Base-by-base conservation (phyloP, 2,329 filamentous ascomycete genomes). In the Cladosporium velox region DNA sequence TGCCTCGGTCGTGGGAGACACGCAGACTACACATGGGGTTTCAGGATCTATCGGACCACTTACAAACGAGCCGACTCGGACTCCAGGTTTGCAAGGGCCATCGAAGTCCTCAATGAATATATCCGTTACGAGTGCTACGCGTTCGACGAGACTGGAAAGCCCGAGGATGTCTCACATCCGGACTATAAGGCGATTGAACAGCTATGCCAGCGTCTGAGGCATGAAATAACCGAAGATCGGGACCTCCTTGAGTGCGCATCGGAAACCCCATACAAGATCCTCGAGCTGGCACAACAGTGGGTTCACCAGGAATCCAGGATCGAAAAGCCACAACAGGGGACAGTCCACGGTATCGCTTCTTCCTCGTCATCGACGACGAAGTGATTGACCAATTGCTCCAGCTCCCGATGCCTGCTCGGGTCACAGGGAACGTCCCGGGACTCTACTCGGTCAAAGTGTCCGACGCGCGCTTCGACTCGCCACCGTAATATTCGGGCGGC, bases 11-110 rank as follows among this genome's bases (percentile, higher is more conserved):
- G 24, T 24, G 24, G 24, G 24, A 24, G 24, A 24, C 38, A 59
- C 26, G 58, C 38, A 47, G 38, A 47, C 14, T 35, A 61, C n/a
- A 61, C 59, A 3, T 61, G 59, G 59, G 59, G 59, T 4, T 61
- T 24, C 44, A 51, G 41, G 32, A 51, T 61, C 3, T 61, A 52
- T 24, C 30, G 59, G 11, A 61, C 59, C 26, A 61, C 41, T n/a
- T 61, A 61, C 11, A 15, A 15, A 14, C 10, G 34, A 11, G 18
- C n/a, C 2, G 44, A 49, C 15, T 51, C 59, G 28, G 59, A 52
- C 18, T 28, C 28, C 28, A 44, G 51, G 10, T 61, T 61, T 14
- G 28, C 41, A n/a, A 49, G 14, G 26, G 58, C 58, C 3, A 60
- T 49, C 6, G 26, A 21, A 26, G n/a, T 49, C 10, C 41, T 60